Conservation (phyloP, 257 asterid genomes). For the Capsicum baccatum region DNA sequence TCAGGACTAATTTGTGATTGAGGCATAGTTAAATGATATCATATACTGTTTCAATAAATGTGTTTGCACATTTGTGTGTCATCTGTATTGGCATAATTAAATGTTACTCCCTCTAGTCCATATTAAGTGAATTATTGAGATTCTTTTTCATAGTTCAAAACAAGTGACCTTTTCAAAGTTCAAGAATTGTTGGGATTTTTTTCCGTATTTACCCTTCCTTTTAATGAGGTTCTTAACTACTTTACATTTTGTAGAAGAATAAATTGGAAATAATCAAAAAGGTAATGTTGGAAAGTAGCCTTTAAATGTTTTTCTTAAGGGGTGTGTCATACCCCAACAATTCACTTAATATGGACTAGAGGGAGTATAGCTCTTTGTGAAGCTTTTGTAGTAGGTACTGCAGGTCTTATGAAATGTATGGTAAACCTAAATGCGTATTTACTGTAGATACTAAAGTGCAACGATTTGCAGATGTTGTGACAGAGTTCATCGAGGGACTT, state of each 20-base stretch:
- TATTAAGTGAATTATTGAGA: too few species aligned
- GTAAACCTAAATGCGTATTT: background rate
- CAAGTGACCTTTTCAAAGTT: too few species aligned
- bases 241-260: too few species aligned
- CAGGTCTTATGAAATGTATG: background rate
- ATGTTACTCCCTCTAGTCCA: background rate
- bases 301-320: too few species aligned
- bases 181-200: too few species aligned
- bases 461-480: conserved; percentile 80
- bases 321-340: too few species aligned
- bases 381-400: background rate
- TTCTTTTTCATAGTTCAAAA: too few species aligned
- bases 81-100: background rate
- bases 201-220: too few species aligned
- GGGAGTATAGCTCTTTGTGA: background rate
- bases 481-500: conserved; percentile 93
- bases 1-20: background rate
- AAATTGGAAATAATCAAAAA: too few species aligned
- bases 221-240: too few species aligned
- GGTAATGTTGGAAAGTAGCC: too few species aligned
- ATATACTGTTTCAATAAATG: background rate
- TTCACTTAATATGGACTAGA: too few species aligned
- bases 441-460: conserved; percentile 24
- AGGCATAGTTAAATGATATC: background rate
- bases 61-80: background rate